Percentiles rank a stretch among this genome's conserved stretches.
These are phyloP conservation scores for Cytospora paraplurivora DNA, from an alignment of 2,329 filamentous ascomycete genomes.

Conservation along the genomic window DNA sequence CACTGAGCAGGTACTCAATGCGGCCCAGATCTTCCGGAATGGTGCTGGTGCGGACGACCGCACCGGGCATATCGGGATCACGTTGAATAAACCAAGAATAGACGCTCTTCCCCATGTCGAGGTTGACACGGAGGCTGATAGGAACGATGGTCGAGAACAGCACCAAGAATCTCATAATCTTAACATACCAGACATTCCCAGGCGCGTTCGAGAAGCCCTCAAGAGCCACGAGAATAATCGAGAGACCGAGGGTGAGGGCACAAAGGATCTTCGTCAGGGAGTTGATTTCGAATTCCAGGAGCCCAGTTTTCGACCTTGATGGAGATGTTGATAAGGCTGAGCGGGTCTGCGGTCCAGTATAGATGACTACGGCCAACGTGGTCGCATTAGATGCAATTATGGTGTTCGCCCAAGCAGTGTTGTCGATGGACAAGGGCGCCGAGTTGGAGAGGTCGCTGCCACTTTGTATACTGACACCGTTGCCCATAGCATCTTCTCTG, in stretches of 20 bases:
- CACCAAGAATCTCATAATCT: conserved; percentile 97
- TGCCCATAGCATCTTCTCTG: conserved; percentile 50
- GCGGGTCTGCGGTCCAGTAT: conserved; percentile 91
- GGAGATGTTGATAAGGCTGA: conserved; percentile 91
- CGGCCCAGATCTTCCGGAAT: conserved; percentile 95
- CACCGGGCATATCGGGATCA: conserved; percentile 85
- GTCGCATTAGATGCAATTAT: conserved; percentile 91
- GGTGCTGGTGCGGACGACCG: conserved; percentile 92
- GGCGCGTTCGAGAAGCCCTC: conserved; percentile 74
- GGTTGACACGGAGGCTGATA: conserved; percentile 92
- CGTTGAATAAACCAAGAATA: conserved; percentile 95
- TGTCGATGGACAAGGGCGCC: conserved; percentile 84
- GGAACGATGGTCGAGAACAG: conserved; percentile 99
- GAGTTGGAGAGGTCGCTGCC: conserved; percentile 52
- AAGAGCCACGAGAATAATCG: conserved; percentile 83
- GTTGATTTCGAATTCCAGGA: conserved; percentile 96
- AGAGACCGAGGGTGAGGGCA: conserved; percentile 81
- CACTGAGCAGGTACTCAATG: conserved; percentile 93
- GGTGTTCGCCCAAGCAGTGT: conserved; percentile 98
- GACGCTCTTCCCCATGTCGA: conserved; percentile 95
- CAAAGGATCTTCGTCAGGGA: conserved; percentile 95
- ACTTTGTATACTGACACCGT: conserved; percentile 38
- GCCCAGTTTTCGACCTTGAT: conserved; percentile 89
- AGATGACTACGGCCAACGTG: conserved; percentile 87
- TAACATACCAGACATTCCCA: conserved; percentile 83